These are phyloP conservation scores for Blastomyces parvus DNA, from an alignment of 2,329 filamentous ascomycete species.

Conservation along the genomic window DNA sequence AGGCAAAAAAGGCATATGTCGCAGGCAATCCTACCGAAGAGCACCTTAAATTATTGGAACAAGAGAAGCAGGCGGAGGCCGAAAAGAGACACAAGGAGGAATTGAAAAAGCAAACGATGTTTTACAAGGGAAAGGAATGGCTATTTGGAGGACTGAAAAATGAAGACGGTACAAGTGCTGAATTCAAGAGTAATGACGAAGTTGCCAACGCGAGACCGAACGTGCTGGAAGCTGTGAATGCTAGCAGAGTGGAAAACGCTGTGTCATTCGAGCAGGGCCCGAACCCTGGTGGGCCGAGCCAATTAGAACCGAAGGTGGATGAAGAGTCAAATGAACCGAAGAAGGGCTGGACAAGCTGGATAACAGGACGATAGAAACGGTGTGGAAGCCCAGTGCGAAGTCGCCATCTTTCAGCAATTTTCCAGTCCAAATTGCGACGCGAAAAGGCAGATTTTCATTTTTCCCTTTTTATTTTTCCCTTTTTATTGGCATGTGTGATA, in stretches of 20 bases:
- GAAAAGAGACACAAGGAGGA: conserved; percentile 32
- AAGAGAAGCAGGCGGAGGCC: conserved; percentile 38
- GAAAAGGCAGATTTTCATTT: background rate
- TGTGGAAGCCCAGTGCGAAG: background rate
- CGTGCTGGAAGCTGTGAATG: conserved; percentile 29
- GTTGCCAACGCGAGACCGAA: conserved; percentile 19
- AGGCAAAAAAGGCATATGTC: conserved; percentile 35
- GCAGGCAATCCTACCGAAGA: conserved; percentile 32
- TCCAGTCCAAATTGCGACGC: background rate
- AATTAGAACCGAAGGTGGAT: background rate
- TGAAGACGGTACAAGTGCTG: conserved; percentile 22
- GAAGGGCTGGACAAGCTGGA: conserved; percentile 33
- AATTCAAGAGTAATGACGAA: conserved; percentile 10
- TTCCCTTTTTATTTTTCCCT: background rate
- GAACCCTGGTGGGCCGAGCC: background rate
- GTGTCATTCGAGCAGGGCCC: conserved; percentile 9
- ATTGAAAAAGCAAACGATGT: conserved; percentile 30
- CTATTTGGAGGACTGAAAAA: conserved; percentile 32
- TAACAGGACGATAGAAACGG: conserved; percentile 28
- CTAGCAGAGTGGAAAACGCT: conserved; percentile 24
- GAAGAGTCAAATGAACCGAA: conserved; percentile 22
- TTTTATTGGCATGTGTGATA: conserved; percentile 2
- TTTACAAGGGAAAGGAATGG: conserved; percentile 31
- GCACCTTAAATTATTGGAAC: conserved; percentile 36
- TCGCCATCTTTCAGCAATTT: background rate